Evolutionary conservation across 2,329 filamentous ascomycete species (phyloP).

Genomic region (Hypoxylon rubiginosum): DNA sequence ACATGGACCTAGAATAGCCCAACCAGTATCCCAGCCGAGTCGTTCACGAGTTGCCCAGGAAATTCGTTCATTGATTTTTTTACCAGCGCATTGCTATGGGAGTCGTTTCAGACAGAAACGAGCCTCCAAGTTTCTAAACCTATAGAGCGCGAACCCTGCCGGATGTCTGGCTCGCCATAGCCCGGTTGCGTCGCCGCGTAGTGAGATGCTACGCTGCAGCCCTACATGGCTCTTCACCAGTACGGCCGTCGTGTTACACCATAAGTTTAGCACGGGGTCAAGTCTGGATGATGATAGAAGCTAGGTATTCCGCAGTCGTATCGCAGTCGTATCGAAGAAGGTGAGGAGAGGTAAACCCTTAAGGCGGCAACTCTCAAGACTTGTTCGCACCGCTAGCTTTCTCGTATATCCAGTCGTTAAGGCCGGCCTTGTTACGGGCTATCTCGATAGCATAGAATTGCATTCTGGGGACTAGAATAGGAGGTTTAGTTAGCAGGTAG

Average conservation of each 20-base stretch:
- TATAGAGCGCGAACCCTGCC: background rate
- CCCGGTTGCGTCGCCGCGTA: background rate
- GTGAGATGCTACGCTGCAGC: background rate
- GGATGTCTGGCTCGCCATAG: background rate
- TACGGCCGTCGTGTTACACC: background rate
- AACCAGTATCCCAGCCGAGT: background rate
- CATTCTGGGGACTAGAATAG: slow-evolving; percentile 67
- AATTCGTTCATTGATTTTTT: slow-evolving; percentile 13
- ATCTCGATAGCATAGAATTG: slow-evolving; percentile 87
- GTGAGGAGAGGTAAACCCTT: background rate
- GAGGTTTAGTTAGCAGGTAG: slow-evolving; percentile 60
- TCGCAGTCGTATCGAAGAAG: background rate
- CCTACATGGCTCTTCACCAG: background rate
- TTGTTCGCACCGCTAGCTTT: slow-evolving; percentile 75
- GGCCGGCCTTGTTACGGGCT: slow-evolving; percentile 83
- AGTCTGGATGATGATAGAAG: background rate
- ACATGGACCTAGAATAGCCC: background rate
- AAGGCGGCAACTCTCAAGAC: slow-evolving; percentile 42
- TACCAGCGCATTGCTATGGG: slow-evolving; percentile 13
- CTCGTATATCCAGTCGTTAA: slow-evolving; percentile 99
- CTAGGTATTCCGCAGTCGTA: background rate
- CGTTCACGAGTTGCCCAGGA: background rate
- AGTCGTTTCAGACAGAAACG: background rate
- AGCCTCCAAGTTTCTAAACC: background rate
- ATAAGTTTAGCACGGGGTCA: background rate